Evolutionary conservation across 805 yeast genomes (phyloP).

Genomic region (Pichia sporocuriosa): DNA sequence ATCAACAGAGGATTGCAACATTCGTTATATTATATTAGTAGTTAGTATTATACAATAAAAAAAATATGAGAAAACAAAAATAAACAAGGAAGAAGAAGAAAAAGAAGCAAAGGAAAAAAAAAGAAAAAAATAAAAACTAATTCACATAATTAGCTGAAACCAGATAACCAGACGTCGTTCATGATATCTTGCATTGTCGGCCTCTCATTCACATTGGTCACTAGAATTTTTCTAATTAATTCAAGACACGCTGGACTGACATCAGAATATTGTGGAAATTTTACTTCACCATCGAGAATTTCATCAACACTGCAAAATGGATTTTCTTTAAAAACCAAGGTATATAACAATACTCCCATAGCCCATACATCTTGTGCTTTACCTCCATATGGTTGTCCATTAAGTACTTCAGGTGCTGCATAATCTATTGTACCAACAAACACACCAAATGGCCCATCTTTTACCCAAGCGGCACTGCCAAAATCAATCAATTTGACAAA

Average conservation of each 20-base stretch:
- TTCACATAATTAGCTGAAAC: slow-evolving; percentile 24
- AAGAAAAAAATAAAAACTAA: no score
- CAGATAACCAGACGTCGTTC: slow-evolving; percentile 61
- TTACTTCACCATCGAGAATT: slow-evolving; percentile 82
- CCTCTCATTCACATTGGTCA: slow-evolving; percentile 58
- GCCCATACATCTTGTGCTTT: slow-evolving; percentile 98
- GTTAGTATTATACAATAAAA: no score
- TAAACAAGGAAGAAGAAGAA: not conserved
- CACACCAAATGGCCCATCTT: slow-evolving; percentile 92
- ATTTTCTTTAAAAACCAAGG: slow-evolving; percentile 86
- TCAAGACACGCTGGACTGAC: slow-evolving; percentile 54
- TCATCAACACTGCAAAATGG: slow-evolving; percentile 96
- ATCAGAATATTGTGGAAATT: slow-evolving; percentile 50
- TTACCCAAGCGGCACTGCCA: slow-evolving; percentile 88
- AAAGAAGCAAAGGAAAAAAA: slow-evolving; percentile 11
- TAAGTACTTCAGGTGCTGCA: slow-evolving; percentile 93
- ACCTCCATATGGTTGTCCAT: slow-evolving; percentile 86
- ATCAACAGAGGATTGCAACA: no score
- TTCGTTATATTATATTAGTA: no score
- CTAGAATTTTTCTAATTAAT: slow-evolving; percentile 58
- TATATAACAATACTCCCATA: slow-evolving; percentile 81
- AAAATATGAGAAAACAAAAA: not conserved
- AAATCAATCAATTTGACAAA: slow-evolving; percentile 84
- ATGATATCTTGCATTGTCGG: slow-evolving; percentile 69
- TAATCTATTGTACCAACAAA: slow-evolving; percentile 97